phyloP scores from a whole-genome alignment of 305 asterid species.

The Fraxinus albicans region DNA sequence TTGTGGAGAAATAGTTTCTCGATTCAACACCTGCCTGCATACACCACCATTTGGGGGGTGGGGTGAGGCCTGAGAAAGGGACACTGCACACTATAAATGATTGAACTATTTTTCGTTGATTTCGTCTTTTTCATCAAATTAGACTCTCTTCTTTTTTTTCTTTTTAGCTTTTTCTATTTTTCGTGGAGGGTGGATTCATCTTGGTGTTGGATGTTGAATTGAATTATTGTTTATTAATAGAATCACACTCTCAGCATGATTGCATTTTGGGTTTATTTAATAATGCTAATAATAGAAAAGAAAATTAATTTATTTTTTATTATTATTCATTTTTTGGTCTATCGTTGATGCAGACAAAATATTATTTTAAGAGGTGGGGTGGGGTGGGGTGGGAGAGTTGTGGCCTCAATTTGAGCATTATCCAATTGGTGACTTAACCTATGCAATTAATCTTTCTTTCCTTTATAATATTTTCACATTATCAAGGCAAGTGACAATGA shows the following conservation, averaged over 20 bases:
- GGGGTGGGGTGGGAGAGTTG: background rate
- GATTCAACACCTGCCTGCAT: background rate
- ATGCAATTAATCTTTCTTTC: background rate
- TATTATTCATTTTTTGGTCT: background rate
- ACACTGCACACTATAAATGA: background rate
- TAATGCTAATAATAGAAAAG: background rate
- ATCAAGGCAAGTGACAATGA: background rate
- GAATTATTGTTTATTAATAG: background rate
- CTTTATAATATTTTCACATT: background rate
- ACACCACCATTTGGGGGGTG: slow-evolving; percentile 1
- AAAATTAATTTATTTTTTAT: background rate
- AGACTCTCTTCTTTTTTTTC: background rate
- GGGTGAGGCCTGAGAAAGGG: background rate
- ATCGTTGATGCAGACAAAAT: background rate
- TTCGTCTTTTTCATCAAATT: slow-evolving; percentile 1
- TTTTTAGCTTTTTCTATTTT: background rate
- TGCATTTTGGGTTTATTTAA: background rate
- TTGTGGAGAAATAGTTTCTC: background rate
- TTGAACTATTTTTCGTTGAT: background rate
- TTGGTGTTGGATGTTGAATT: background rate
- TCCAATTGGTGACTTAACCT: background rate
- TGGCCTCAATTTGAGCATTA: background rate
- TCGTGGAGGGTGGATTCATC: background rate
- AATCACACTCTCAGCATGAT: background rate
- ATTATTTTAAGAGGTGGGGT: background rate